phyloP scores from a whole-genome alignment of 805 yeast species.

The Metschnikowia continentalis region DNA sequence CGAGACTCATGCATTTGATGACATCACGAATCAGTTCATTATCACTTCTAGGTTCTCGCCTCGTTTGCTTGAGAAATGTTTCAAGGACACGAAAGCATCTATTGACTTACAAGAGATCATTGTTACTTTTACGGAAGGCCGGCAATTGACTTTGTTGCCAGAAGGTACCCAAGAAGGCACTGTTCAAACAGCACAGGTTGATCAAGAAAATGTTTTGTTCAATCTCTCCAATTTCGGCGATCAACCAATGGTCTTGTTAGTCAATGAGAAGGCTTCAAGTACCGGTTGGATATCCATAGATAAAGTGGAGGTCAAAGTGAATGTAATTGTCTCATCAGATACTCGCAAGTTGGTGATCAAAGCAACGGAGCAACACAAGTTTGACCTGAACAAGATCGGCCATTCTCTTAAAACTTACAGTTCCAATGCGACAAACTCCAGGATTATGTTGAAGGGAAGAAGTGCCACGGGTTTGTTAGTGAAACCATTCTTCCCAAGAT shows the following conservation, averaged over 20 bases:
- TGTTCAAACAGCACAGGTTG: slow-evolving; percentile 2
- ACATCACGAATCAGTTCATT: slow-evolving; percentile 15
- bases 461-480: slow-evolving; percentile 7
- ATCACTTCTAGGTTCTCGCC: not conserved
- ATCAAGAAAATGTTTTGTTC: slow-evolving; percentile 4
- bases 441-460: slow-evolving; percentile 7
- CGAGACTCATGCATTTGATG: slow-evolving; percentile 18
- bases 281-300: slow-evolving; percentile 24
- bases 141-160: not conserved
- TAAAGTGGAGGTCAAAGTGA: slow-evolving; percentile 13
- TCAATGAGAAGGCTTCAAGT: slow-evolving; percentile 17
- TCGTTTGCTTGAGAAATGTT: not conserved
- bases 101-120: not conserved
- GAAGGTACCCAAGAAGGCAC: slow-evolving; percentile 4
- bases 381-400: not conserved
- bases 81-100: not conserved
- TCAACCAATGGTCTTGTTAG: slow-evolving; percentile 18
- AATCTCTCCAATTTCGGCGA: slow-evolving; percentile 3
- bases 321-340: slow-evolving; percentile 5
- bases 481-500: slow-evolving; percentile 24
- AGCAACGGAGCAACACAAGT: slow-evolving; percentile 1
- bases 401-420: slow-evolving; percentile 5
- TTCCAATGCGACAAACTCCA: not conserved
- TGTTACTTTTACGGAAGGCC: not conserved
- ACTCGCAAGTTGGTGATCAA: not conserved